Conservation (phyloP, 179 eudicot species). For the Drosera spatulata region DNA sequence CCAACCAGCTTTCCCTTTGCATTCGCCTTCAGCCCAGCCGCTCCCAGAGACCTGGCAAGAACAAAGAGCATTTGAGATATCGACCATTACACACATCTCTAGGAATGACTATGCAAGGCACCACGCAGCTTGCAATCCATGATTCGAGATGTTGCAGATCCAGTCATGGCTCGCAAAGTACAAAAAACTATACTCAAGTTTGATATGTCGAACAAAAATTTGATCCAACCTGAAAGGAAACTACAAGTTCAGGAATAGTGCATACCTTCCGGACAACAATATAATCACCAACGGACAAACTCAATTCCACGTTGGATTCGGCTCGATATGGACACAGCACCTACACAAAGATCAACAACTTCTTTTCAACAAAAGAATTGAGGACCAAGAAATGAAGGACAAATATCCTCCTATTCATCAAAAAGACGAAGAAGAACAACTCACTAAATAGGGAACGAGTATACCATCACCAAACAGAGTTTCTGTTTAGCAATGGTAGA, state of each 20-base stretch:
- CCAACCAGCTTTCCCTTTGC: constrained; percentile 99
- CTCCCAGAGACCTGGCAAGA: constrained; percentile 55
- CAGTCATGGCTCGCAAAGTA: too few species aligned
- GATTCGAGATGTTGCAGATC: too few species aligned
- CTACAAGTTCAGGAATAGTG: not conserved
- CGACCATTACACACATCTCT: too few species aligned
- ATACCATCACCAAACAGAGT: too few species aligned
- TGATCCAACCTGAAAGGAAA: not conserved
- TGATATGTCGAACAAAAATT: not conserved
- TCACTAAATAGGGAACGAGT: too few species aligned
- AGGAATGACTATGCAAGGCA: too few species aligned
- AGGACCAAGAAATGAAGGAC: too few species aligned
- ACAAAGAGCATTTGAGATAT: not conserved
- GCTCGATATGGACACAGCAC: constrained; percentile 73
- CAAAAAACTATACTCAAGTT: too few species aligned
- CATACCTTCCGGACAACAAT: constrained; percentile 84
- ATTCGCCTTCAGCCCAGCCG: constrained; percentile 99
- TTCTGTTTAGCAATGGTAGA: too few species aligned
- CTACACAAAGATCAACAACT: constrained; percentile 25
- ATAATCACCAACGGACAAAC: constrained; percentile 72
- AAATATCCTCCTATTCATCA: too few species aligned
- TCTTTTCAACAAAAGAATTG: not conserved
- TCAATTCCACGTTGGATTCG: constrained; percentile 71
- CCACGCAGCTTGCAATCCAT: too few species aligned
- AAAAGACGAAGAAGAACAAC: too few species aligned